These are phyloP conservation scores for Cinnamomum micranthum DNA, from an alignment of 164 flowering plant species.

Conservation along the genomic window DNA sequence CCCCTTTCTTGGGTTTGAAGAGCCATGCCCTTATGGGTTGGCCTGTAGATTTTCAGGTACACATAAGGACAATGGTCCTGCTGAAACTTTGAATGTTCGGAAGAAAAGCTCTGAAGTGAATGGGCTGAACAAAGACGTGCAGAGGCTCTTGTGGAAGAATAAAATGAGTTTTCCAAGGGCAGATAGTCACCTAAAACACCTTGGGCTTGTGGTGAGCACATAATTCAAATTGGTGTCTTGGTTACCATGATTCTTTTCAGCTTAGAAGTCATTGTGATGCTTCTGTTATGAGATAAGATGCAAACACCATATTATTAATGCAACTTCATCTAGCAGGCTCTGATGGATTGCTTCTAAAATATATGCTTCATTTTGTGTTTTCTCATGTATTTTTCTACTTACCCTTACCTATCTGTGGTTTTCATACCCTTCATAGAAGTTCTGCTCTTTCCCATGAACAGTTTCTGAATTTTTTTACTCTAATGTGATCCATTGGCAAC, in stretches of 20 bases:
- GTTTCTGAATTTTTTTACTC: no score
- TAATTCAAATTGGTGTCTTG: no score
- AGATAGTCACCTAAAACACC: constrained; percentile 64
- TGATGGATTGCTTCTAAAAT: background rate
- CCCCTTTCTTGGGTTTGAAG: constrained; percentile 54
- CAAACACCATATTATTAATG: background rate
- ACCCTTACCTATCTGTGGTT: background rate
- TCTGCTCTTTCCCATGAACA: no score
- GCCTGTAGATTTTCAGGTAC: constrained; percentile 78
- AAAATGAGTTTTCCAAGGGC: constrained; percentile 70
- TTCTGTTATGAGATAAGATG: background rate
- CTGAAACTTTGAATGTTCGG: constrained; percentile 14
- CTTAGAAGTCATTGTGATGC: background rate
- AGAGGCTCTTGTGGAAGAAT: constrained; percentile 90
- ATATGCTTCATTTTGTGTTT: background rate
- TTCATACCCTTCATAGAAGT: no score
- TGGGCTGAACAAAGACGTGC: constrained; percentile 77
- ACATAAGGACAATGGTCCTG: constrained; percentile 38
- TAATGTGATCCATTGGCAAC: no score
- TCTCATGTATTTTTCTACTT: background rate
- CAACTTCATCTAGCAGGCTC: background rate
- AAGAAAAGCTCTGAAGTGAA: constrained; percentile 57
- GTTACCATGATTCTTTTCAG: background rate
- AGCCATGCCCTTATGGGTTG: constrained; percentile 76
- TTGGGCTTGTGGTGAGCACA: constrained; percentile 59